phyloP scores from a whole-genome alignment of 2,329 filamentous ascomycete genomes.

The Apiospora marii region DNA sequence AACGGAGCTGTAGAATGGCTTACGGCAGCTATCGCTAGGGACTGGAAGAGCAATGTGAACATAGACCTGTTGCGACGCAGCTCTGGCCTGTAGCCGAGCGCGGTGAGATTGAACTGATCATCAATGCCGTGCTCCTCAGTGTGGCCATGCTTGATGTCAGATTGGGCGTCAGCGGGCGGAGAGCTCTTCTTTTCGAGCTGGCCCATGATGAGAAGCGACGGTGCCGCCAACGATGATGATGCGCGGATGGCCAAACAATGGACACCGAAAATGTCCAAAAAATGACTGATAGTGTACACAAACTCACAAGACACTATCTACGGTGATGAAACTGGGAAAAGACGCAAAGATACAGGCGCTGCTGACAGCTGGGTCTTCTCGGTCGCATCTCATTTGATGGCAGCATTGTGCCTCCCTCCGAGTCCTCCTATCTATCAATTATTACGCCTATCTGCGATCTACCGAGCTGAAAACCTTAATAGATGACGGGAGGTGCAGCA shows the following conservation, averaged over 20 bases:
- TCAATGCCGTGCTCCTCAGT: neutral
- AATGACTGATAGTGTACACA: neutral
- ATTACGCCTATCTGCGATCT: neutral
- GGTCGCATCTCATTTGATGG: neutral
- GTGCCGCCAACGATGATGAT: neutral
- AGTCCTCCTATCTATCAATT: neutral
- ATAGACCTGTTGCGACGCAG: constrained; percentile 66
- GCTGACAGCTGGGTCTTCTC: neutral
- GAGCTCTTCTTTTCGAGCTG: constrained; percentile 10
- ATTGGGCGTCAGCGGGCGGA: neutral
- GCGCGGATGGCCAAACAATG: neutral
- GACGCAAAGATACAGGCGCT: neutral
- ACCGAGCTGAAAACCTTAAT: constrained; percentile 17
- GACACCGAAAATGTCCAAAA: neutral
- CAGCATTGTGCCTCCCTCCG: neutral
- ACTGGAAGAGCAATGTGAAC: constrained; percentile 67
- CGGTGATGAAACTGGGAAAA: neutral
- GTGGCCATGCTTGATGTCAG: constrained; percentile 20
- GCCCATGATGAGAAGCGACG: neutral
- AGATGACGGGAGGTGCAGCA: neutral
- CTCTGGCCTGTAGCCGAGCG: constrained; percentile 65
- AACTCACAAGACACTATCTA: neutral
- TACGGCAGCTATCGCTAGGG: constrained; percentile 64
- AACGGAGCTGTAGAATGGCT: constrained; percentile 10
- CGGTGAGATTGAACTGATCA: constrained; percentile 36